phyloP scores from a whole-genome alignment of 805 yeast species.

The Pichia californica region DNA sequence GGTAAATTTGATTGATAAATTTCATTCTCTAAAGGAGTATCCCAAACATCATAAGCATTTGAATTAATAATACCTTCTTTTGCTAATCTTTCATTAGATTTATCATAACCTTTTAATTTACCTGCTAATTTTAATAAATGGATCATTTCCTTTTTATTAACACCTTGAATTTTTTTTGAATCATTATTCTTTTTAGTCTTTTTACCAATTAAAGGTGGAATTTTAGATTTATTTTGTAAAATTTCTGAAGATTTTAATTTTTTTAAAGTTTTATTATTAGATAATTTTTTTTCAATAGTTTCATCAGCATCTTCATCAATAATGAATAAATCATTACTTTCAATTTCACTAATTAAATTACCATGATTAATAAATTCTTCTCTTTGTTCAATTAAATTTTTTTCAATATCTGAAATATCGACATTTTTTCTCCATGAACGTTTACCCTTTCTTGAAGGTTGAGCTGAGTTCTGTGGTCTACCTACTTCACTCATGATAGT shows the following conservation, averaged over 20 bases:
- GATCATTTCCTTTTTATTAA: slow-evolving; percentile 54
- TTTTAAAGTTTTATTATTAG: slow-evolving; percentile 33
- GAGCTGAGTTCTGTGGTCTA: slow-evolving; percentile 54
- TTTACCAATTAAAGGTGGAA: slow-evolving; percentile 51
- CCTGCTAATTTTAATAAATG: slow-evolving; percentile 75
- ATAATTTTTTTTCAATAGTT: slow-evolving; percentile 32
- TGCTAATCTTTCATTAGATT: slow-evolving; percentile 46
- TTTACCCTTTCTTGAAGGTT: slow-evolving; percentile 87
- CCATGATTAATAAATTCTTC: slow-evolving; percentile 56
- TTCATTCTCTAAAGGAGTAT: slow-evolving; percentile 11
- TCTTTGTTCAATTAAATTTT: slow-evolving; percentile 59
- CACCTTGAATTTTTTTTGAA: slow-evolving; percentile 42
- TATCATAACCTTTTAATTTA: slow-evolving; percentile 48
- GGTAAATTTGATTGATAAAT: slow-evolving; percentile 29
- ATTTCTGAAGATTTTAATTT: slow-evolving; percentile 47
- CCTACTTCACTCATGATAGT: slow-evolving; percentile 29
- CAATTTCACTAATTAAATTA: slow-evolving; percentile 30
- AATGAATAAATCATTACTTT: slow-evolving; percentile 45
- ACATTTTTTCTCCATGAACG: slow-evolving; percentile 90
- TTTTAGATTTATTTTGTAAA: slow-evolving; percentile 68
- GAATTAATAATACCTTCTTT: slow-evolving; percentile 57
- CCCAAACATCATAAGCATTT: slow-evolving; percentile 67
- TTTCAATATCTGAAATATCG: slow-evolving; percentile 73
- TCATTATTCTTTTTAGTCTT: slow-evolving; percentile 22
- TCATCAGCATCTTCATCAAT: slow-evolving; percentile 66